These are phyloP conservation scores for Penicillium crustosum DNA, from an alignment of 2,329 filamentous ascomycete species.

Conservation along the genomic window DNA sequence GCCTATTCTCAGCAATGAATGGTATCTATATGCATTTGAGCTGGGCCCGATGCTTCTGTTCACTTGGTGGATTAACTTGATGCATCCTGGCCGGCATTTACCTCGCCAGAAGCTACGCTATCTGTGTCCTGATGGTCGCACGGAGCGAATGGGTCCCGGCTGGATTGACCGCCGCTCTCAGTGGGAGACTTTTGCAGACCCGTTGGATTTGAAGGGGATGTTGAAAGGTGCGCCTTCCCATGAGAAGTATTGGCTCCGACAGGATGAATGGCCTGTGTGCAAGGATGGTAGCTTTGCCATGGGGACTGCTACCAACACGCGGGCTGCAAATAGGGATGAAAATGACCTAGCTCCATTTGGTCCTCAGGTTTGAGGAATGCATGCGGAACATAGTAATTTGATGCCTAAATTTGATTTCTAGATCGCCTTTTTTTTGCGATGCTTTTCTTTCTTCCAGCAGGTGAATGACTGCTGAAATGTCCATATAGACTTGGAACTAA, in stretches of 20 bases:
- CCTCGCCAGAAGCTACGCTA: slow-evolving; percentile 30
- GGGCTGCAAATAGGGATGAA: background rate
- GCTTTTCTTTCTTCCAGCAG: background rate
- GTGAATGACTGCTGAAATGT: background rate
- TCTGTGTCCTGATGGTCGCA: slow-evolving; percentile 30
- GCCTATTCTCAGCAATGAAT: slow-evolving; percentile 33
- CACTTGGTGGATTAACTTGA: slow-evolving; percentile 37
- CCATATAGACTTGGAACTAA: background rate
- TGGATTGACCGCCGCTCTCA: slow-evolving; percentile 31
- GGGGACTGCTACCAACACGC: slow-evolving; percentile 25
- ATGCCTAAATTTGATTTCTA: background rate
- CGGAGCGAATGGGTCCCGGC: slow-evolving; percentile 35
- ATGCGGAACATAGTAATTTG: background rate
- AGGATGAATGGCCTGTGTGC: slow-evolving; percentile 29
- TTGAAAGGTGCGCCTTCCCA: slow-evolving; percentile 28
- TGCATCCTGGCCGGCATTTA: slow-evolving; percentile 38
- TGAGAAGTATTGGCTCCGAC: slow-evolving; percentile 32
- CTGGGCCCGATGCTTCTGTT: slow-evolving; percentile 38
- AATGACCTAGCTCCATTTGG: background rate
- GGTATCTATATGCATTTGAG: slow-evolving; percentile 41
- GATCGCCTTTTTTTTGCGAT: background rate
- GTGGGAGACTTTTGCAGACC: slow-evolving; percentile 32
- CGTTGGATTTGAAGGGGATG: slow-evolving; percentile 29
- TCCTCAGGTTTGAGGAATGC: background rate
- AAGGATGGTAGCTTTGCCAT: slow-evolving; percentile 30